Base-by-base conservation (phyloP, 1,139 yeast genomes). In the Ogataea hybrid region DNA sequence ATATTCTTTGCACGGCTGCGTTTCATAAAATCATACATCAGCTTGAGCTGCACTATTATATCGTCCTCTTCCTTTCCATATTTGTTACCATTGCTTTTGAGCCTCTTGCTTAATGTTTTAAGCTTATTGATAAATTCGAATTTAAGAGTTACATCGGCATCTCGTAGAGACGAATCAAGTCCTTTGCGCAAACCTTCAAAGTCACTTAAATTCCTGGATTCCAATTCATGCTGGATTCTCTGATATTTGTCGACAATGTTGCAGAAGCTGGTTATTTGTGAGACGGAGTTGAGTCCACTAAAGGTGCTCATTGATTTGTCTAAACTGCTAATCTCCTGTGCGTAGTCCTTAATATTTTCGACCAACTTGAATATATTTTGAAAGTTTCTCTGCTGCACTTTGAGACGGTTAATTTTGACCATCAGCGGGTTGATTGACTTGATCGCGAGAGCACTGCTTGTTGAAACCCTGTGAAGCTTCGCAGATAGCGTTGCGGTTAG, bases 121-220 rank as follows among this genome's bases (percentile, higher is more conserved):
- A 56, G 32, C 44, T 50, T 54, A 64, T 67, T 31, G 61, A 69
- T 53, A 43, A 73, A 66, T 45, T 61, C 62, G 15, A 53, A 47
- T 37, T 64, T 65, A 30, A 74, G 39, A 21, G 57, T 68, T 38
- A 71, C 57, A 42, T 77, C 80, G 17, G 75, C 69, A 49, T 68
- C 69, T 37, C 70, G 70, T 20, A 77, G 68, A 14, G 72, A 59
- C 23, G 64, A 68, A 43, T 71, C 75, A 35, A 79, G 66, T 47
- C 71, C 71, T 31, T 69, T 64, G 36, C 73, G 59, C 9, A 78
- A 68, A 16, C 82, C 83, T 35, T 67, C 68, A 52, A 77, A 78
- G 29, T 67, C 68, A 41, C 67, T 69, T 49, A 77, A 64, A 1
- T 48, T 42, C 6, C 43, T 43, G 2, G 31, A n/a, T 43, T 68